Evolutionary conservation across 805 yeast genomes (phyloP), one percentile per base, ranked within the genome.

Genomic region (Saccharomycopsis sp.): DNA sequence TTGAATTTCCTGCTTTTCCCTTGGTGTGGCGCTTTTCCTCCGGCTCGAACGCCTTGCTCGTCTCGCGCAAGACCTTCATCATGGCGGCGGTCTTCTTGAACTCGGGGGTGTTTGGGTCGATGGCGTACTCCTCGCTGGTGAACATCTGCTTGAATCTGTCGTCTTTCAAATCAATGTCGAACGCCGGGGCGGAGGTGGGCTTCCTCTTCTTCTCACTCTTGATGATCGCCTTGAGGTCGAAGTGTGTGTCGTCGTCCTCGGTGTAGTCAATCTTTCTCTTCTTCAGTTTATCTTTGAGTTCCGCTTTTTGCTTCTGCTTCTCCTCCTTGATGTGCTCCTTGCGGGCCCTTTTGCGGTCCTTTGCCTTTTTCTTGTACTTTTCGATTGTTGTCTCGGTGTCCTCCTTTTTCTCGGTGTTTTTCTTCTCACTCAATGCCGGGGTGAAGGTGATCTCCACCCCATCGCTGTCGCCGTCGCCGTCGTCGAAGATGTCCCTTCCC

Each of bases 401-500:
- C 12, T 64, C 64, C 8, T 58, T 53, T 18, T 57, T 52, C 2
- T 49, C 50, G 16, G 42, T 50, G 2, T 53, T 61, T 30, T 54
- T 62, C 16, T 56, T 62, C 21, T 68, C 75, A 34, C 70, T 71
- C 39, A 87, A 61, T 3, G 85, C 96, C 2, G 97, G 96, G 29
- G 88, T 86, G 60, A 92, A 92, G 0, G 96, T 87, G 52, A 92
- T 84, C 58, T 92, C 97, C 21, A 83, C 80, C 36, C 77, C 89
- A 36, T 67, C 80, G 21, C 75, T 79, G 13, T 63, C 70, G 10
- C 64, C 72, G 9, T 58, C 65, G 10, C 51, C 57, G 8, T 56
- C 53, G 2, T 58, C 57, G 40, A 67, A 63, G 4, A 67, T 54
- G 16, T 65, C 51, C 31, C 51, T 58, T 17, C 53, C 50, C 9